phyloP scores from a whole-genome alignment of 192 early-diverging fungal genomes.

The Coemansia sp. region DNA sequence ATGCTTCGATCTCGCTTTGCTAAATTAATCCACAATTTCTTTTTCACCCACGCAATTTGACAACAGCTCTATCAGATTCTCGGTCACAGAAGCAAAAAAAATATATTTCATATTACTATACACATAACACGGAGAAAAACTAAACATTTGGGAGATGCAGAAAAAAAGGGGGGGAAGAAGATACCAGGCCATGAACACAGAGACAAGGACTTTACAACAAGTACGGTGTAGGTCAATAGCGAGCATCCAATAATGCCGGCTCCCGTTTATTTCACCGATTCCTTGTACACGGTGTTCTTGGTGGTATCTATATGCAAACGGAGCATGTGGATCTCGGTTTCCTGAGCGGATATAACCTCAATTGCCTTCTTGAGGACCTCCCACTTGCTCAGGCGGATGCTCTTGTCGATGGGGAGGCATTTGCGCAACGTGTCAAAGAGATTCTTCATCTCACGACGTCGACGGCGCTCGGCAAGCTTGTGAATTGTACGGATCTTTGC shows the following conservation, averaged over 20 bases:
- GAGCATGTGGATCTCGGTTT: slow-evolving; percentile 47
- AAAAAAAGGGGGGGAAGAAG: not conserved
- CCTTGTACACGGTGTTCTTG: slow-evolving; percentile 13
- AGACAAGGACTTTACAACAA: not conserved
- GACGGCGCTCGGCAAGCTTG: slow-evolving; percentile 84
- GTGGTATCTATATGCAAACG: slow-evolving; percentile 28
- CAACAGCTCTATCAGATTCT: not conserved
- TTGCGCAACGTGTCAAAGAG: slow-evolving; percentile 84
- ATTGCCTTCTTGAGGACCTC: slow-evolving; percentile 86
- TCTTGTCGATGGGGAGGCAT: slow-evolving; percentile 74
- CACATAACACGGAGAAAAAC: not conserved
- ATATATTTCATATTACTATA: not conserved
- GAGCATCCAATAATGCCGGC: slow-evolving; percentile 14
- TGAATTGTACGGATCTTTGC: slow-evolving; percentile 83
- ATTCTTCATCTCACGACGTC: slow-evolving; percentile 89
- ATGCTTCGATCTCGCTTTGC: not conserved
- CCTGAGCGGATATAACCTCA: slow-evolving; percentile 47
- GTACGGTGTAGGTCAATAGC: slow-evolving; percentile 28
- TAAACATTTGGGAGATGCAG: not conserved
- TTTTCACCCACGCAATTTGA: not conserved
- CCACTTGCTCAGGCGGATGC: slow-evolving; percentile 85
- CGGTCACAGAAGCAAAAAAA: not conserved
- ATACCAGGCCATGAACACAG: not conserved
- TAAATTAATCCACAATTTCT: not conserved
- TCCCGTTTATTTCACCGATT: not conserved